Evolutionary conservation across 768 basidiomycete genomes (phyloP).

Genomic region (Tricholoma saponaceum): DNA sequence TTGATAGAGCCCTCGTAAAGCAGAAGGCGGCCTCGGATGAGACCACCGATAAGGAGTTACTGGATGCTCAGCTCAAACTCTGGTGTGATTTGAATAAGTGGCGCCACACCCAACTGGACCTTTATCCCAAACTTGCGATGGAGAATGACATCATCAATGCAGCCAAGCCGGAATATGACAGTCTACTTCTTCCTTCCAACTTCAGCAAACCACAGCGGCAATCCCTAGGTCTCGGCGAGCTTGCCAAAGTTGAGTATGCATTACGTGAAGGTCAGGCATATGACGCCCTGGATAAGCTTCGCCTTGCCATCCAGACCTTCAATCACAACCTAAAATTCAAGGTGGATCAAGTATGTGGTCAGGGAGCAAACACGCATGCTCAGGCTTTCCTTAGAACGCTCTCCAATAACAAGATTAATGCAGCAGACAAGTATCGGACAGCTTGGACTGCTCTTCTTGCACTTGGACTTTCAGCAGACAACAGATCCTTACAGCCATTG

Average conservation of each 20-base stretch:
- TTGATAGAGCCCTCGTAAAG: not conserved
- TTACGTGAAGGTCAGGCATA: constrained; percentile 24
- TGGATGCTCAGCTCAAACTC: not conserved
- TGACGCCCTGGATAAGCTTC: constrained; percentile 20
- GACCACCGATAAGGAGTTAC: not conserved
- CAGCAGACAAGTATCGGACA: constrained; percentile 14
- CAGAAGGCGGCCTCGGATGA: not conserved
- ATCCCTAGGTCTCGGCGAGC: constrained; percentile 2
- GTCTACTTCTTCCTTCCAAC: constrained; percentile 15
- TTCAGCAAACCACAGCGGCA: constrained; percentile 4
- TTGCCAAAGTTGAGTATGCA: constrained; percentile 12
- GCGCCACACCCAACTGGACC: not conserved
- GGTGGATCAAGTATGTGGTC: constrained; percentile 17
- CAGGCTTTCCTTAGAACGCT: constrained; percentile 16
- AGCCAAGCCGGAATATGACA: constrained; percentile 5
- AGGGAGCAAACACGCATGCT: constrained; percentile 19
- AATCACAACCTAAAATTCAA: constrained; percentile 19
- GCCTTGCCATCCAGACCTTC: constrained; percentile 16
- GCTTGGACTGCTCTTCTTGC: constrained; percentile 12
- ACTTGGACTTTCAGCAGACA: constrained; percentile 7
- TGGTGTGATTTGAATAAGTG: not conserved
- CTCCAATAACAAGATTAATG: constrained; percentile 7
- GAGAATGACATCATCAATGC: not conserved
- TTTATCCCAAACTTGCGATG: constrained; percentile 1
- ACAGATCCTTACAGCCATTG: constrained; percentile 15